phyloP scores from a whole-genome alignment of 257 asterid species.

The Przewalskia tangutica region DNA sequence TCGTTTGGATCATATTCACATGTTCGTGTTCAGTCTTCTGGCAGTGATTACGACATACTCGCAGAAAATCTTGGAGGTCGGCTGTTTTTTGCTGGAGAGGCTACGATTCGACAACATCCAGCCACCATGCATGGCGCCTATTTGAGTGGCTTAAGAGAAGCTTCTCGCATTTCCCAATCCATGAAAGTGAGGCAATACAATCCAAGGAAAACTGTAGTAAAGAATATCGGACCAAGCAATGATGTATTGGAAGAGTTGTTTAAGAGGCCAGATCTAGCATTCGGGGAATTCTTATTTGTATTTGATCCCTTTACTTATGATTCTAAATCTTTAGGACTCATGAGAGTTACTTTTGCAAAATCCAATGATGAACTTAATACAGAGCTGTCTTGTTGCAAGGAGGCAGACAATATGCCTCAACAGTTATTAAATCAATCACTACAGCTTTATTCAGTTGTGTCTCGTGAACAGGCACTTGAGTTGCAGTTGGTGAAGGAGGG shows the following conservation, averaged over 20 bases:
- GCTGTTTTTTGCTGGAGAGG: constrained; percentile 75
- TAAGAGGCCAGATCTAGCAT: constrained; percentile 49
- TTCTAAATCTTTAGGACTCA: constrained; percentile 46
- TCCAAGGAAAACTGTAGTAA: constrained; percentile 28
- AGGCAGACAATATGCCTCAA: constrained; percentile 14
- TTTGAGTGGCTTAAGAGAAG: constrained; percentile 83
- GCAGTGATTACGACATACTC: constrained; percentile 64
- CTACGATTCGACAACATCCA: constrained; percentile 73
- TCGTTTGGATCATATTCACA: constrained; percentile 80
- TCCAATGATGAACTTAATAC: constrained; percentile 5
- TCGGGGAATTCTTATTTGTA: constrained; percentile 35
- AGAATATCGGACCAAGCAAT: constrained; percentile 30
- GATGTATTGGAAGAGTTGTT: constrained; percentile 45
- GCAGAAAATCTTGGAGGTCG: constrained; percentile 53
- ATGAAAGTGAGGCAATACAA: constrained; percentile 24
- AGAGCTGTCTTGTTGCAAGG: constrained; percentile 5
- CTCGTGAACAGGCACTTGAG: constrained; percentile 52
- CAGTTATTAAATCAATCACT: constrained; percentile 15
- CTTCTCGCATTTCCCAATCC: constrained; percentile 48
- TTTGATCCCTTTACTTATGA: constrained; percentile 41
- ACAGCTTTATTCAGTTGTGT: constrained; percentile 46
- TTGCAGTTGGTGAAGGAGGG: constrained; percentile 37
- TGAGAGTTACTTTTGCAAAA: constrained; percentile 34
- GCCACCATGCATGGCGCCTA: constrained; percentile 94
- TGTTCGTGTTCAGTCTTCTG: constrained; percentile 60